Evolutionary conservation across 2,329 filamentous ascomycete species (phyloP).

Genomic region (Cladophialophora exuberans): DNA sequence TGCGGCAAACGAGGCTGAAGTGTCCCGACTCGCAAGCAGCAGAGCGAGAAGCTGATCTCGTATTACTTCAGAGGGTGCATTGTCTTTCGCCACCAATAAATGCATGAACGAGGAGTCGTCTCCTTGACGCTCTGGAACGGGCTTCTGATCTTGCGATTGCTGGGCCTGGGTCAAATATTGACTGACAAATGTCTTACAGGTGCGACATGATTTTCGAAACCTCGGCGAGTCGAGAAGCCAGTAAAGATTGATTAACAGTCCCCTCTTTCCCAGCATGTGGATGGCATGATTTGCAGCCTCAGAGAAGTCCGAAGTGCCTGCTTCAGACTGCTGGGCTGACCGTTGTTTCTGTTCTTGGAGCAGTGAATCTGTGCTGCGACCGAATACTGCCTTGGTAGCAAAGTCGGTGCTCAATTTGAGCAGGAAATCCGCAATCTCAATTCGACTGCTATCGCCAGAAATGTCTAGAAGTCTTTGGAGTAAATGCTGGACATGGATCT

Average conservation of each 20-base stretch:
- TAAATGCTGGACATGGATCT: slow-evolving; percentile 52
- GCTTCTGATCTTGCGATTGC: background rate
- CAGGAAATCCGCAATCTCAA: slow-evolving; percentile 65
- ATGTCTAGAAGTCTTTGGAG: slow-evolving; percentile 52
- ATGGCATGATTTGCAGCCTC: slow-evolving; percentile 25
- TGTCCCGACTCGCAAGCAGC: slow-evolving; percentile 41
- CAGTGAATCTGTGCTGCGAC: slow-evolving; percentile 57
- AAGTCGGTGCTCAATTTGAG: slow-evolving; percentile 68
- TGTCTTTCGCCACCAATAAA: slow-evolving; percentile 30
- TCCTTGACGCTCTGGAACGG: slow-evolving; percentile 23
- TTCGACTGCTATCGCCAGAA: slow-evolving; percentile 53
- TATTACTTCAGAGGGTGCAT: slow-evolving; percentile 27
- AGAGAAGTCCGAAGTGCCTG: slow-evolving; percentile 13
- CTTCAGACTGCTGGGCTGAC: slow-evolving; percentile 9
- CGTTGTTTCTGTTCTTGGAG: slow-evolving; percentile 25
- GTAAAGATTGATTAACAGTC: slow-evolving; percentile 39
- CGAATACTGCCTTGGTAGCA: slow-evolving; percentile 69
- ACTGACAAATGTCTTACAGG: slow-evolving; percentile 4
- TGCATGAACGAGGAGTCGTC: slow-evolving; percentile 27
- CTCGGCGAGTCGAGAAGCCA: slow-evolving; percentile 44
- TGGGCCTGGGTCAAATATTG: slow-evolving; percentile 4
- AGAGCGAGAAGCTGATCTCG: slow-evolving; percentile 39
- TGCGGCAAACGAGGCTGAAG: slow-evolving; percentile 39
- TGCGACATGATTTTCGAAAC: slow-evolving; percentile 35
- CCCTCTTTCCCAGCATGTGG: slow-evolving; percentile 39